Evolutionary conservation across 2,329 filamentous ascomycete genomes (phyloP), one percentile per base, ranked within the genome.

Genomic region (Fusarium sp.): DNA sequence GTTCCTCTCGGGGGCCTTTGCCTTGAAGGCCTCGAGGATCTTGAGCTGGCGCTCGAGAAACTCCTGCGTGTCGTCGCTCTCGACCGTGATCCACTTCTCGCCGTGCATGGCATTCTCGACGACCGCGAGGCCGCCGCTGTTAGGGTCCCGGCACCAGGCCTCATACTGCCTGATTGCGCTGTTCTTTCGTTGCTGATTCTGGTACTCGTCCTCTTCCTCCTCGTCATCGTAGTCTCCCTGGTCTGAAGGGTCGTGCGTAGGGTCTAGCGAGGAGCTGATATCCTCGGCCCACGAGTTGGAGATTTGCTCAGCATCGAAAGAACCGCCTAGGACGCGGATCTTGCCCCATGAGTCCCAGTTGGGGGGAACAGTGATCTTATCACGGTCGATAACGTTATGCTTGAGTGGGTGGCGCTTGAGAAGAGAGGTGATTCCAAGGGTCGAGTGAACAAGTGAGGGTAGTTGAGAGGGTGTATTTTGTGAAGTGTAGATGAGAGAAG

Each of bases 291-390:
- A 99, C 59, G 92, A 94, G 68, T 91, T 89, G 77, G 94, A 97
- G 50, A 97, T 88, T 16, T 90, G 89, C 85, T 99, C 97, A 25
- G 97, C 94, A 75, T 98, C 95, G 78, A 98, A 98, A 0, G 92
- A 94, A 80, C 98, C 97, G 63, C 95, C 91, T 31, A 98, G 87
- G 52, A 98, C 95, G 47, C 96, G 90, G 69, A 99, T 98, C 84
- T 98, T 99, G 69, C 95, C 95, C 94, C 95, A 98, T 0, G 95
- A 98, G 83, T 99, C 97, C 97, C 97, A 99, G 82, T 98, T 98
- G 18, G 95, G 93, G 2, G 96, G 96, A 1, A 99, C 94, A 6
- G 98, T 88, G 64, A 99, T 95, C 87, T 97, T 97, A 82, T 98
- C 95, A 69, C 96, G 90, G 84, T 97, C 97, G 75, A 97, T 97